Evolutionary conservation across 2,329 filamentous ascomycete species (phyloP).

Genomic region (Microascus cirrosus): DNA sequence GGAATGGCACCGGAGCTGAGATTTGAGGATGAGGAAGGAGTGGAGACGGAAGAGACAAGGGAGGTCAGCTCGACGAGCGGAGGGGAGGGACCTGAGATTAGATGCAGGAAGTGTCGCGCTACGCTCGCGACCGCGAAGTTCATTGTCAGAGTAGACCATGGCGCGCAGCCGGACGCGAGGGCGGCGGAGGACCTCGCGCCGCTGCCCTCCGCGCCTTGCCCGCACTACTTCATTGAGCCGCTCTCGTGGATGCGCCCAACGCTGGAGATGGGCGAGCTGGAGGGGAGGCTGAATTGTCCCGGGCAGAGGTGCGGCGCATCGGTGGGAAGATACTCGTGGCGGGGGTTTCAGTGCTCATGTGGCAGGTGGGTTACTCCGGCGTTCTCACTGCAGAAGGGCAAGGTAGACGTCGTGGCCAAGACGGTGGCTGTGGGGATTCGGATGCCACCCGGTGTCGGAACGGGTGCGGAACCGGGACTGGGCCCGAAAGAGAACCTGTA

Average conservation of each 20-base stretch:
- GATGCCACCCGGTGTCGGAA: constrained; percentile 35
- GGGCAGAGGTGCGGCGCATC: constrained; percentile 66
- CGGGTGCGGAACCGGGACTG: background rate
- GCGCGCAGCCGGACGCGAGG: constrained; percentile 7
- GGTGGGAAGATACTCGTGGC: constrained; percentile 91
- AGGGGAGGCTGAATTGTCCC: constrained; percentile 78
- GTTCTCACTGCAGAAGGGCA: constrained; percentile 73
- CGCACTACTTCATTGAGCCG: constrained; percentile 84
- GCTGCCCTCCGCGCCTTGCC: constrained; percentile 36
- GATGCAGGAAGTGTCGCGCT: constrained; percentile 85
- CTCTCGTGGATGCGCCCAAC: constrained; percentile 88
- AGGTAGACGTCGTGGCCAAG: constrained; percentile 58
- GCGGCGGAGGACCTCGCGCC: constrained; percentile 1
- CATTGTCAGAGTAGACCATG: constrained; percentile 47
- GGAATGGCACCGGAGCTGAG: constrained; percentile 74
- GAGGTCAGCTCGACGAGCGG: constrained; percentile 3
- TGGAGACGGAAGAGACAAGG: constrained; percentile 8
- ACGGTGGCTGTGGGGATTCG: constrained; percentile 35
- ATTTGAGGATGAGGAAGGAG: constrained; percentile 60
- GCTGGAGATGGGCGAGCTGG: constrained; percentile 69
- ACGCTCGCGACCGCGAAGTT: constrained; percentile 46
- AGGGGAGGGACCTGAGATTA: constrained; percentile 29
- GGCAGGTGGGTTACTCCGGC: constrained; percentile 83
- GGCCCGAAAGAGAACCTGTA: constrained; percentile 22
- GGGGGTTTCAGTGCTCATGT: constrained; percentile 87